These are phyloP conservation scores for Fusarium sp. DNA, from an alignment of 2,329 filamentous ascomycete genomes.

Conservation along the genomic window DNA sequence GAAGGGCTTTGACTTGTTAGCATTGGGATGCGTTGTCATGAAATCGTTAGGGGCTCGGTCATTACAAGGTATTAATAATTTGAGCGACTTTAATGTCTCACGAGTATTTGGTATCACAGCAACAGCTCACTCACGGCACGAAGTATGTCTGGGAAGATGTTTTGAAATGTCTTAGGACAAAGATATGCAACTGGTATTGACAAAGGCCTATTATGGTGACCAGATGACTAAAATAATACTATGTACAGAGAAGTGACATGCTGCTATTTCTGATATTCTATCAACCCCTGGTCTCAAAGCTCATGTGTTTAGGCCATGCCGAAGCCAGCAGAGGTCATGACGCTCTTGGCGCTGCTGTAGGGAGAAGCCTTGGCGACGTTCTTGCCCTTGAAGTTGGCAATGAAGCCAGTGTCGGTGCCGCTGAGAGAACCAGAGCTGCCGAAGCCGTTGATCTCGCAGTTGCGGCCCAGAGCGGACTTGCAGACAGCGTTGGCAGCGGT, in stretches of 20 bases:
- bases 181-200: slow-evolving; percentile 34
- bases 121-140: background rate
- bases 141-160: background rate
- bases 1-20: slow-evolving; percentile 5
- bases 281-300: background rate
- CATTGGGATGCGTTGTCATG: slow-evolving; percentile 10
- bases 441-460: slow-evolving; percentile 66
- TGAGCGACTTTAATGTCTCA: slow-evolving; percentile 7
- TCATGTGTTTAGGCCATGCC: slow-evolving; percentile 56
- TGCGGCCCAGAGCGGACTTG: slow-evolving; percentile 61
- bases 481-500: slow-evolving; percentile 58
- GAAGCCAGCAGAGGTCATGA: slow-evolving; percentile 61
- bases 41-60: slow-evolving; percentile 21
- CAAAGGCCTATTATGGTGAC: slow-evolving; percentile 9
- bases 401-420: slow-evolving; percentile 62
- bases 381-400: slow-evolving; percentile 67
- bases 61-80: slow-evolving; percentile 26
- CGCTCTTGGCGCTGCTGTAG: slow-evolving; percentile 54
- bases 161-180: slow-evolving; percentile 1
- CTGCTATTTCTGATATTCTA: slow-evolving; percentile 10
- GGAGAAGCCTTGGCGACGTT: slow-evolving; percentile 63
- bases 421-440: slow-evolving; percentile 57
- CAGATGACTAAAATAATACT: slow-evolving; percentile 23
- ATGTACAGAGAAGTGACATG: slow-evolving; percentile 39
- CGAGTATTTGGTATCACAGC: background rate